A percentile compares a stretch with the other conserved stretches of the same genome.
Evolutionary conservation across 1,284 basidiomycete genomes (phyloP).

Genomic region (Kalmanozyma brasiliensis): DNA sequence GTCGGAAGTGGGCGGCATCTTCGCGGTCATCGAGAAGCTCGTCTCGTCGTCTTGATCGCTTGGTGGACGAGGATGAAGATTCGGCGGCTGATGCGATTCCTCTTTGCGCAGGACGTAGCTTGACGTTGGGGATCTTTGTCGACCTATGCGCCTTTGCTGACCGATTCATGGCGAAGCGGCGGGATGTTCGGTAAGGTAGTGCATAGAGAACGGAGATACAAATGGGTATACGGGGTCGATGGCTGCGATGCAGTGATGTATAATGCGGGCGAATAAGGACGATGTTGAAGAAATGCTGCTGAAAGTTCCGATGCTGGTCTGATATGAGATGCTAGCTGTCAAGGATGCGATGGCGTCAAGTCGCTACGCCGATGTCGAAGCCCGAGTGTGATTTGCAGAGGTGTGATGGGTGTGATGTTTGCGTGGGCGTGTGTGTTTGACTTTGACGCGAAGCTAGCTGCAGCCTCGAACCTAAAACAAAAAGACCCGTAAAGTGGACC

Average conservation of each 20-base stretch:
- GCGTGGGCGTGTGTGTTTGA: no score
- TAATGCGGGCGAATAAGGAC: no score
- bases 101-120: constrained; percentile 54
- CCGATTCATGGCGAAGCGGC: constrained; percentile 50
- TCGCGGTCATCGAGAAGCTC: constrained; percentile 49
- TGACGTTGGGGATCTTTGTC: constrained; percentile 66
- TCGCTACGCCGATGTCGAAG: no score
- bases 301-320: no score
- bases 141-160: constrained; percentile 57
- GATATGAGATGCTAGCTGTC: no score
- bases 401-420: no score
- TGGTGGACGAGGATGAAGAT: constrained; percentile 16
- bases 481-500: constrained; percentile 11
- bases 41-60: constrained; percentile 11
- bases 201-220: constrained; percentile 5
- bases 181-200: neutral
- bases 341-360: no score
- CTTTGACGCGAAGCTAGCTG: no score
- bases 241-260: no score
- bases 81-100: constrained; percentile 3
- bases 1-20: constrained; percentile 56
- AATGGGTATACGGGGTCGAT: neutral
- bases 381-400: no score
- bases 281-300: no score
- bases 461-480: no score